Base-by-base conservation (phyloP, 2,329 filamentous ascomycete genomes). In the Talaromyces sp. region DNA sequence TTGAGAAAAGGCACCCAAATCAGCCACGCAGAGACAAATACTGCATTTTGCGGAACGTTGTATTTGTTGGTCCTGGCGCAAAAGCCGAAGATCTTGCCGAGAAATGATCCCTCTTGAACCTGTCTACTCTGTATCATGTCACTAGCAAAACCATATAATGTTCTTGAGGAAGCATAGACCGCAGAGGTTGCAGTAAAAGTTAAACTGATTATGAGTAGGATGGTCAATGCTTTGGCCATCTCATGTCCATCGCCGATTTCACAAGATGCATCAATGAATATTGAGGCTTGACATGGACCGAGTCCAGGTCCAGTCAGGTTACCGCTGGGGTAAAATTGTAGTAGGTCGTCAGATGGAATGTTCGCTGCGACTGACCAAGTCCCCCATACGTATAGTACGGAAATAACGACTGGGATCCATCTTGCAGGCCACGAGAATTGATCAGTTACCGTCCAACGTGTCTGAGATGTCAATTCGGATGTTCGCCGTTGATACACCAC, bases 401-500 rank as follows among this genome's bases (percentile, higher is more conserved):
- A 31, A 8, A 52, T 3, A 31, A 33, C 25, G 3, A 2, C 8
- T 52, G 49, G 49, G 5, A 31, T 9, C 49, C 49, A 52, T n/a
- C 13, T 52, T 52, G 49, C 49, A 33, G 49, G 49, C 49, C 49
- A 52, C 27, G 49, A 52, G 15, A 52, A 52, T n/a, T 52, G 49
- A 17, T 52, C 49, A 1, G 45, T 49, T 7, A 49, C n/a, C 3
- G 4, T 49, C 22, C 11, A 49, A 11, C 22, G 22, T 49, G 45
- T 49, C 11, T 25, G 45, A 49, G 45, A 25, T 17, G 45, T 25
- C 45, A 27, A 25, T 49, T 25, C 22, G 11, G 19, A 49, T 4
- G 7, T 19, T 45, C 43, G 43, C n/a, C 10, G 43, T 45, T 45
- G 7, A 13, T 49, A 49, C 13, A 52, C 8, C 27, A 52, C 27